phyloP scores from a whole-genome alignment of 2,329 filamentous ascomycete genomes.

The Chaetomium sp. region DNA sequence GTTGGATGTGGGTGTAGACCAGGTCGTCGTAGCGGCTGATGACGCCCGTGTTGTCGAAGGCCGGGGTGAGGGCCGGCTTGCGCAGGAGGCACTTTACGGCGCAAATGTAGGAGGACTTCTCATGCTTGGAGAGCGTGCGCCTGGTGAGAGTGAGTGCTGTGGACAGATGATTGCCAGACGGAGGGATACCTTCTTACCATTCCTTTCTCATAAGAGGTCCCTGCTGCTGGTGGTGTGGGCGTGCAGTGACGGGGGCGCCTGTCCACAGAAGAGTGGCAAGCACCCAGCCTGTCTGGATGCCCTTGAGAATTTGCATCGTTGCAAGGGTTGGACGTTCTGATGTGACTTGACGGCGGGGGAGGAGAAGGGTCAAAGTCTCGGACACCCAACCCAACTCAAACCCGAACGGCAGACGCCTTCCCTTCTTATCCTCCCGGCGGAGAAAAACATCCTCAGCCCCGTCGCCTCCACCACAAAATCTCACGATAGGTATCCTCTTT shows the following conservation, averaged over 20 bases:
- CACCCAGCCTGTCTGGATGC: background rate
- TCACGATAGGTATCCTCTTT: background rate
- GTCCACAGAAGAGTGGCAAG: slow-evolving; percentile 6
- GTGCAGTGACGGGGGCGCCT: background rate
- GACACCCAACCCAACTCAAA: too few species aligned
- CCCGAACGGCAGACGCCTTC: background rate
- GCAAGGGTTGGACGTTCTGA: background rate
- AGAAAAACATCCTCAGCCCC: background rate
- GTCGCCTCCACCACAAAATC: background rate
- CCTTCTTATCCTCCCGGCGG: background rate
- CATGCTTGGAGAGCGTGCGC: slow-evolving; percentile 38
- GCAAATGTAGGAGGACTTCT: slow-evolving; percentile 39
- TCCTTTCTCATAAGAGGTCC: slow-evolving; percentile 26
- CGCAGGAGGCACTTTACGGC: slow-evolving; percentile 39
- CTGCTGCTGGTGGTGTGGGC: background rate
- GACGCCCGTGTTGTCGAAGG: slow-evolving; percentile 34
- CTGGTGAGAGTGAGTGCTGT: slow-evolving; percentile 18
- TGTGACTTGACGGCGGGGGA: background rate
- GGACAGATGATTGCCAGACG: background rate
- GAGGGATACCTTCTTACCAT: slow-evolving; percentile 17
- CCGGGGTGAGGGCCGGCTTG: slow-evolving; percentile 36
- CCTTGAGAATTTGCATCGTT: slow-evolving; percentile 16
- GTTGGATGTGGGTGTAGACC: slow-evolving; percentile 43
- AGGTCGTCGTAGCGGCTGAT: slow-evolving; percentile 43
- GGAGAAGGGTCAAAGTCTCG: background rate